These are phyloP conservation scores for Paulownia fortunei DNA, from an alignment of 257 asterid genomes.

Conservation along the genomic window DNA sequence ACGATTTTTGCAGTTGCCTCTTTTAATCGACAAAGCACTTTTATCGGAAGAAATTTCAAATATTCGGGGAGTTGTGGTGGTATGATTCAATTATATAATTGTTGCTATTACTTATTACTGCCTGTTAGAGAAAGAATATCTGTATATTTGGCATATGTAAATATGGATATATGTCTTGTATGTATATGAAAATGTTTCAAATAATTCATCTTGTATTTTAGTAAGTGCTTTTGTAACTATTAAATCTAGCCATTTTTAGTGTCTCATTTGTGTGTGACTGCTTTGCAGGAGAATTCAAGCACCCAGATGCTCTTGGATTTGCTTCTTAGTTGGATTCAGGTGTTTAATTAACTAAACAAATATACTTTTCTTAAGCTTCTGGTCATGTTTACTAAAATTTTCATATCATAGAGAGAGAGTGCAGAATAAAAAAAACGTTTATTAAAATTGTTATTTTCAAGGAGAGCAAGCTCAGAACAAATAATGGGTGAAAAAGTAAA, in stretches of 20 bases:
- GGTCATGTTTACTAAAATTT: conserved; percentile 8
- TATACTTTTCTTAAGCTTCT: conserved; percentile 16
- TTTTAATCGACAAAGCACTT: conserved; percentile 64
- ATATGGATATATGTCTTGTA: conserved; percentile 13
- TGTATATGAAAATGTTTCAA: neutral
- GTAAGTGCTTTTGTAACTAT: neutral
- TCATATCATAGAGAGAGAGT: neutral
- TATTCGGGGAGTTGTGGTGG: conserved; percentile 71
- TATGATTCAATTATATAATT: conserved; percentile 42
- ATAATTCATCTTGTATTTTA: neutral
- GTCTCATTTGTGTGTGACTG: conserved; percentile 31
- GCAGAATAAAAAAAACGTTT: conserved; percentile 5
- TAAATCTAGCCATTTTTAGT: neutral
- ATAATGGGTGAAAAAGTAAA: conserved; percentile 14
- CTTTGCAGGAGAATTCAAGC: conserved; percentile 62
- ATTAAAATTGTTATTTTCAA: conserved; percentile 6
- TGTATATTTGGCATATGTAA: conserved; percentile 6
- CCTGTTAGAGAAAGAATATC: conserved; percentile 19
- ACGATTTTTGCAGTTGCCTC: conserved; percentile 78
- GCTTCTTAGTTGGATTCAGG: conserved; percentile 97
- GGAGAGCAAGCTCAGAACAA: neutral
- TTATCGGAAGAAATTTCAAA: conserved; percentile 73
- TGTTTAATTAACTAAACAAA: conserved; percentile 30
- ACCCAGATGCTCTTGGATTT: conserved; percentile 60
- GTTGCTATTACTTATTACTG: conserved; percentile 32